phyloP scores from a whole-genome alignment of 1,284 basidiomycete species.

The Leccinum angustisporum region DNA sequence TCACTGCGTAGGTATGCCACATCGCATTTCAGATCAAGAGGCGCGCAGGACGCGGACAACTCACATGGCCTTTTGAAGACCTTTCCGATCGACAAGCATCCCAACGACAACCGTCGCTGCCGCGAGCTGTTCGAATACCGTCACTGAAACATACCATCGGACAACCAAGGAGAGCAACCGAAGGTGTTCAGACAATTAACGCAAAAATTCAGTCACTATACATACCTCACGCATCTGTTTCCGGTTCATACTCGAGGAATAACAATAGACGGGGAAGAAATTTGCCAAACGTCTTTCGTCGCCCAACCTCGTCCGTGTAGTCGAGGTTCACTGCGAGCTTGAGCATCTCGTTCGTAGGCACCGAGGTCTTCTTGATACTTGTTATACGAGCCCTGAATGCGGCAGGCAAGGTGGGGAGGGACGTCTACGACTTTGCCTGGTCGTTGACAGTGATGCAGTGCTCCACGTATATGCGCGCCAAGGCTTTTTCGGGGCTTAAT shows the following conservation, averaged over 20 bases:
- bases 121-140: conserved; percentile 69
- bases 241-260: conserved; percentile 82
- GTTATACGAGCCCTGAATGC: conserved; percentile 82
- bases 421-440: conserved; percentile 68
- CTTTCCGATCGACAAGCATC: conserved; percentile 92
- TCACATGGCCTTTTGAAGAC: conserved; percentile 79
- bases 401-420: conserved; percentile 87
- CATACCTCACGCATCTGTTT: conserved; percentile 61
- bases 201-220: conserved; percentile 39
- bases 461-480: no score
- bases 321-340: conserved; percentile 83
- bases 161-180: neutral
- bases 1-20: conserved; percentile 14
- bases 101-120: conserved; percentile 71
- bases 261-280: conserved; percentile 94
- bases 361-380: conserved; percentile 54
- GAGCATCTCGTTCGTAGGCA: conserved; percentile 68
- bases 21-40: neutral
- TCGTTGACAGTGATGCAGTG: conserved; percentile 38
- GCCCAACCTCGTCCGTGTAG: conserved; percentile 93
- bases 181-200: conserved; percentile 14
- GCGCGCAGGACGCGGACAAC: conserved; percentile 27
- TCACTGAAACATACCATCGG: conserved; percentile 67
- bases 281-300: conserved; percentile 91
- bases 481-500: no score